A percentile compares a stretch with the other conserved stretches of the same genome.
These are phyloP conservation scores for Citrus glauca DNA, from an alignment of 345 rosid species.

Conservation along the genomic window DNA sequence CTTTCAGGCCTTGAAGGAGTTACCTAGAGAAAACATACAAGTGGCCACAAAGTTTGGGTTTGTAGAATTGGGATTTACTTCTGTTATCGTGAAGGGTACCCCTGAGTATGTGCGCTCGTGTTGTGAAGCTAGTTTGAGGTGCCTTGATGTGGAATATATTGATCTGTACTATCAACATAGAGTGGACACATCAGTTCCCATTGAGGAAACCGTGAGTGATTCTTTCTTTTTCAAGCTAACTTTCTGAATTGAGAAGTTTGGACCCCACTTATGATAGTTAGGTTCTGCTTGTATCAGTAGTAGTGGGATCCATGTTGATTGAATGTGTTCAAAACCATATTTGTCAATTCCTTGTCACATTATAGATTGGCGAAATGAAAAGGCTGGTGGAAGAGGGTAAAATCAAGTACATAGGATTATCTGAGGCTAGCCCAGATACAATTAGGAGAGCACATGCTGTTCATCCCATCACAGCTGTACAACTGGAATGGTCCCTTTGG, in stretches of 20 bases:
- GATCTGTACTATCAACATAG: conserved; percentile 38
- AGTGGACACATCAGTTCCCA: conserved; percentile 23
- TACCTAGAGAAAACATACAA: conserved; percentile 34
- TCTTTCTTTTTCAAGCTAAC: not conserved
- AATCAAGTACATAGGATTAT: not conserved
- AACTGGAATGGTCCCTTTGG: conserved; percentile 23
- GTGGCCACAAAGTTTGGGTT: conserved; percentile 36
- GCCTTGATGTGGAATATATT: conserved; percentile 34
- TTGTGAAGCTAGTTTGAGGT: conserved; percentile 33
- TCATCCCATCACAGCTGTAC: conserved; percentile 19
- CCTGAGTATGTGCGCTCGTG: conserved; percentile 27
- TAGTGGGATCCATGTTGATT: too few species aligned
- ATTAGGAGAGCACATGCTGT: conserved; percentile 22
- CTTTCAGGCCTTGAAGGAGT: conserved; percentile 32
- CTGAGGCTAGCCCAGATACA: conserved; percentile 12
- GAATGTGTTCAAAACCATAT: too few species aligned
- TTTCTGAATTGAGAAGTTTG: not conserved
- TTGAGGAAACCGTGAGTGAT: conserved; percentile 33
- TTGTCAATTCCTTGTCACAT: too few species aligned
- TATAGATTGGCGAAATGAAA: too few species aligned
- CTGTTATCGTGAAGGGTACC: conserved; percentile 4
- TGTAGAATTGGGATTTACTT: not conserved
- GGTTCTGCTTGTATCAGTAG: not conserved
- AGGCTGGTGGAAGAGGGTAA: too few species aligned
- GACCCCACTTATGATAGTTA: not conserved